Percentiles rank a stretch among this genome's conserved stretches.
phyloP scores from a whole-genome alignment of 1,284 basidiomycete genomes.

The Cutaneotrichosporon cutaneum region DNA sequence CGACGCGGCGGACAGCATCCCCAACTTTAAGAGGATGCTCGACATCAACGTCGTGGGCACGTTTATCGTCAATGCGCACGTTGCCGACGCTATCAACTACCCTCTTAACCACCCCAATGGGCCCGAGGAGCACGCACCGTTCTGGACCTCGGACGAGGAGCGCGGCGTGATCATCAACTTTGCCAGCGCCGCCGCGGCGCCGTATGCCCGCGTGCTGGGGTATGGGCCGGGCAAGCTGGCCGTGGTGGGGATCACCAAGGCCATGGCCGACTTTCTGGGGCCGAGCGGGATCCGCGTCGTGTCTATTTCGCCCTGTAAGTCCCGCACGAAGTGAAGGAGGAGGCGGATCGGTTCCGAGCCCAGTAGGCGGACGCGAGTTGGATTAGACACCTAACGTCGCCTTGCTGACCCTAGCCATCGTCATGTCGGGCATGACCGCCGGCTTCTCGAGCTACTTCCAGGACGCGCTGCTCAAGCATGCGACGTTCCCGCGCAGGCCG shows the following conservation, averaged over 20 bases:
- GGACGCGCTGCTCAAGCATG: conserved; percentile 39
- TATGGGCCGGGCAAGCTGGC: conserved; percentile 49
- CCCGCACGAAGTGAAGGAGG: background rate
- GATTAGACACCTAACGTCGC: no score
- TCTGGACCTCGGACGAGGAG: conserved; percentile 44
- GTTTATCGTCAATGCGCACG: conserved; percentile 45
- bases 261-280: conserved; percentile 44
- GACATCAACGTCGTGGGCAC: conserved; percentile 47
- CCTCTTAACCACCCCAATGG: conserved; percentile 37
- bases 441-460: conserved; percentile 37
- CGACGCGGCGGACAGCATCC: conserved; percentile 40
- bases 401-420: conserved; percentile 31
- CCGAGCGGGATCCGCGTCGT: conserved; percentile 46
- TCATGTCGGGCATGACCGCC: conserved; percentile 42
- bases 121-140: conserved; percentile 29
- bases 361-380: background rate
- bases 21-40: conserved; percentile 46
- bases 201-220: conserved; percentile 41
- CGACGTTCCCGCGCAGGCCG: conserved; percentile 45
- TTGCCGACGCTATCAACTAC: conserved; percentile 48
- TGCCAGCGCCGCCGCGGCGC: conserved; percentile 42
- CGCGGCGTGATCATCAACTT: conserved; percentile 50
- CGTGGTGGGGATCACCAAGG: conserved; percentile 43
- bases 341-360: background rate
- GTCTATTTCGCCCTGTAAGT: conserved; percentile 39